These are phyloP conservation scores for Lactarius indigo DNA, from an alignment of 768 basidiomycete species.

Conservation along the genomic window DNA sequence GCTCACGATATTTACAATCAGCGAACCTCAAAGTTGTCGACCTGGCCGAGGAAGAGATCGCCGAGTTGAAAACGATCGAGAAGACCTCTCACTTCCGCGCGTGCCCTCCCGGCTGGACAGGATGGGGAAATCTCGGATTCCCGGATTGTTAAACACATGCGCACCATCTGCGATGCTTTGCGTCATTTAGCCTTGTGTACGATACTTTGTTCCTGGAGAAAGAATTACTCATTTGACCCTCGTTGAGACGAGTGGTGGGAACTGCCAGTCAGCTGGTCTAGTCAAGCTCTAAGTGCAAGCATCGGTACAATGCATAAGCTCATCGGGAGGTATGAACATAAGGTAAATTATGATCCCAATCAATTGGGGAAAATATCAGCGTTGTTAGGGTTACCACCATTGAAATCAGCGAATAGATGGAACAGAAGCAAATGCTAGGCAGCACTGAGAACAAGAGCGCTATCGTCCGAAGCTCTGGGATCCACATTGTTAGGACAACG, in stretches of 20 bases:
- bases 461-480: slow-evolving; percentile 6
- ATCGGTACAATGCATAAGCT: not conserved
- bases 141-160: slow-evolving; percentile 34
- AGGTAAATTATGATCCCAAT: not conserved
- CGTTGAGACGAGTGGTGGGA: not conserved
- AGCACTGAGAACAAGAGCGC: not conserved
- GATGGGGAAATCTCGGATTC: slow-evolving; percentile 61
- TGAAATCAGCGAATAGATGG: not conserved
- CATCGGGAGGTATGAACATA: not conserved
- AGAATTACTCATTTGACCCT: not conserved
- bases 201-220: not conserved
- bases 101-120: slow-evolving; percentile 62
- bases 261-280: not conserved
- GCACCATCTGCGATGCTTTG: not conserved
- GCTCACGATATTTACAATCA: slow-evolving; percentile 26
- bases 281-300: not conserved
- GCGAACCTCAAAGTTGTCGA: slow-evolving; percentile 61
- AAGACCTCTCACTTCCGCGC: slow-evolving; percentile 61
- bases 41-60: slow-evolving; percentile 57
- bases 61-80: slow-evolving; percentile 54
- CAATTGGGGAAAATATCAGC: not conserved
- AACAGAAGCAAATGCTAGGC: slow-evolving; percentile 2
- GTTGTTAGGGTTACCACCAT: not conserved
- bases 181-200: not conserved
- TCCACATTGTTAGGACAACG: slow-evolving; percentile 29